Evolutionary conservation across 495 filamentous ascomycete species (phyloP).

Genomic region (Penicillium roqueforti): DNA sequence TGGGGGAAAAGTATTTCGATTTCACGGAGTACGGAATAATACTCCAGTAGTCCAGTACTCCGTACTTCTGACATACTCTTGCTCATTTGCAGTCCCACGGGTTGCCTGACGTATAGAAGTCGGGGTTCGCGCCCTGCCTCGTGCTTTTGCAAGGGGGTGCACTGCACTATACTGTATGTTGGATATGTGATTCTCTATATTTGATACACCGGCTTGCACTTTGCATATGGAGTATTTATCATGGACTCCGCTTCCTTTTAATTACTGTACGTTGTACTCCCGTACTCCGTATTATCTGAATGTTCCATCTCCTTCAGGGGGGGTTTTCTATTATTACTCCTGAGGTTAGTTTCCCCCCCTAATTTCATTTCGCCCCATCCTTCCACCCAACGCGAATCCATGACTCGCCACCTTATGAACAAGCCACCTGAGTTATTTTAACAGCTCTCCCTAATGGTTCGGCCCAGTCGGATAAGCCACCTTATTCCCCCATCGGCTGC

Average conservation of each 20-base stretch:
- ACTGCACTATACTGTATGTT: neutral
- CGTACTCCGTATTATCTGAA: neutral
- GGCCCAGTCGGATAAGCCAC: conserved; percentile 13
- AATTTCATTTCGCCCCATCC: conserved; percentile 1
- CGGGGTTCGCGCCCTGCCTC: conserved; percentile 22
- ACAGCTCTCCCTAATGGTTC: neutral
- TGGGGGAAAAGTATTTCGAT: neutral
- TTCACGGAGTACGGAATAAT: too few species aligned
- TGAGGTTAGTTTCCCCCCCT: neutral
- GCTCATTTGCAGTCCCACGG: conserved; percentile 1
- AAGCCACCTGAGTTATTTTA: neutral
- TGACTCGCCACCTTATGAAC: conserved; percentile 1
- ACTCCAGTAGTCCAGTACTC: too few species aligned
- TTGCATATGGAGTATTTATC: neutral
- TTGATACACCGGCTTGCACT: neutral
- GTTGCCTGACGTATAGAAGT: conserved; percentile 10
- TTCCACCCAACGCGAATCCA: neutral
- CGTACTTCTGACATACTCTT: too few species aligned
- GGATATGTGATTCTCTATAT: conserved; percentile 3
- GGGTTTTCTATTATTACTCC: neutral
- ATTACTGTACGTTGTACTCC: neutral
- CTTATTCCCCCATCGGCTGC: conserved; percentile 12
- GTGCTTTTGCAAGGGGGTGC: conserved; percentile 15
- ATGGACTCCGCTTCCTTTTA: neutral
- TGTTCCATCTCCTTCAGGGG: neutral